Evolutionary conservation across 1,284 basidiomycete genomes (phyloP).

Genomic region (Puccinia coronata): DNA sequence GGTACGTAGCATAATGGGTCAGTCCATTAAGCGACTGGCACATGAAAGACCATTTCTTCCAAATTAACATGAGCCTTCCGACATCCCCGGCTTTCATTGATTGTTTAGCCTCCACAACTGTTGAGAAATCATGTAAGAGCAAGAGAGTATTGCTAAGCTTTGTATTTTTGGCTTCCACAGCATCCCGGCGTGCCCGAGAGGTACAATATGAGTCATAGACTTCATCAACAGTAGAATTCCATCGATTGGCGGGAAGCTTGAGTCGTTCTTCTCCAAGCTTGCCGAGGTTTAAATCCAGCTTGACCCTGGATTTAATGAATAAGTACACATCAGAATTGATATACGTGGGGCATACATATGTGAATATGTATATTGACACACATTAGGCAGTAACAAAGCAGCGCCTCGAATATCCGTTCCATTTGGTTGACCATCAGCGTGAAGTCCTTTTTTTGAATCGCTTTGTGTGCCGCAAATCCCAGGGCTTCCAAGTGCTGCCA

Average conservation of each 20-base stretch:
- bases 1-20: conserved; percentile 9
- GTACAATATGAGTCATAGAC: conserved; percentile 3
- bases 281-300: background rate
- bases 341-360: no score
- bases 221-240: background rate
- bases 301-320: background rate
- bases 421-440: no score
- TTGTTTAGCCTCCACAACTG: conserved; percentile 18
- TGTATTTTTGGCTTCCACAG: background rate
- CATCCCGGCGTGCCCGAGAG: background rate
- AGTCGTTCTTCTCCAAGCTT: background rate
- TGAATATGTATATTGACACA: no score
- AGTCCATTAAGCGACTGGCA: background rate
- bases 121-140: conserved; percentile 9
- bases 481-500: background rate
- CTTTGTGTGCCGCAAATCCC: no score
- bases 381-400: no score
- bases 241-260: background rate
- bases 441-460: no score
- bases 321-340: background rate
- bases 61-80: conserved; percentile 11
- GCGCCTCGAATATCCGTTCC: no score
- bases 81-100: conserved; percentile 24
- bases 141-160: conserved; percentile 5
- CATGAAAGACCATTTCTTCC: conserved; percentile 29